A percentile compares a stretch with the other conserved stretches of the same genome.
These are phyloP conservation scores for Aphanocladium album DNA, from an alignment of 2,329 filamentous ascomycete genomes.

Conservation along the genomic window DNA sequence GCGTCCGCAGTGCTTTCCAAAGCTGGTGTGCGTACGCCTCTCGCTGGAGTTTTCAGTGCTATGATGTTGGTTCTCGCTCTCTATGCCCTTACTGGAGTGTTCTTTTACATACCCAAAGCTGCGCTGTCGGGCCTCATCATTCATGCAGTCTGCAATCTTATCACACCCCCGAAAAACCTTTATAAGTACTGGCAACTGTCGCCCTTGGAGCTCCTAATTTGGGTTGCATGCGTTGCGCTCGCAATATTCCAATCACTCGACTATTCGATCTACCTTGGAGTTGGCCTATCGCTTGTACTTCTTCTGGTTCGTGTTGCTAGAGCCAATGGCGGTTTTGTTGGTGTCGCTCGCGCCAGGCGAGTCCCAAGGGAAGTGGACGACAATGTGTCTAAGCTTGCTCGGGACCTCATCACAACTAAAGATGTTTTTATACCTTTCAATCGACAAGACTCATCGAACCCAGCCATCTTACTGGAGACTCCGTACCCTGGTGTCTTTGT, in stretches of 20 bases:
- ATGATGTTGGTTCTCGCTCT: constrained; percentile 70
- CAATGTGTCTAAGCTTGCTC: not conserved
- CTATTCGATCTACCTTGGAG: constrained; percentile 45
- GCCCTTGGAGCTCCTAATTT: constrained; percentile 68
- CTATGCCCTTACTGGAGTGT: constrained; percentile 71
- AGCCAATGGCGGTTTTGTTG: constrained; percentile 44
- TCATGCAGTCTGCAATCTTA: constrained; percentile 72
- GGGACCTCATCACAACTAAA: not conserved
- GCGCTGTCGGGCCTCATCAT: constrained; percentile 73
- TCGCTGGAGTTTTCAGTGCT: constrained; percentile 75
- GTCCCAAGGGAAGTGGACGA: constrained; percentile 1
- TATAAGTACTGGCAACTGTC: constrained; percentile 76
- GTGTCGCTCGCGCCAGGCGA: constrained; percentile 26
- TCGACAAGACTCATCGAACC: constrained; percentile 40
- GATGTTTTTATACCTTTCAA: constrained; percentile 36
- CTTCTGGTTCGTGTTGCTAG: constrained; percentile 42
- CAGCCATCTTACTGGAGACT: constrained; percentile 34
- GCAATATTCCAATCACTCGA: constrained; percentile 46
- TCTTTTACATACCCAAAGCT: constrained; percentile 74
- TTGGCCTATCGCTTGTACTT: constrained; percentile 37
- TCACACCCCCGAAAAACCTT: constrained; percentile 67
- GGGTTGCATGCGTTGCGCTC: constrained; percentile 65
- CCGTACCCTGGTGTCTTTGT: constrained; percentile 47
- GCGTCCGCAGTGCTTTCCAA: constrained; percentile 82
- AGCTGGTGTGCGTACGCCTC: constrained; percentile 72